Base-by-base conservation (phyloP, 1,284 basidiomycete genomes). In the Lentinula novae-zelandiae region DNA sequence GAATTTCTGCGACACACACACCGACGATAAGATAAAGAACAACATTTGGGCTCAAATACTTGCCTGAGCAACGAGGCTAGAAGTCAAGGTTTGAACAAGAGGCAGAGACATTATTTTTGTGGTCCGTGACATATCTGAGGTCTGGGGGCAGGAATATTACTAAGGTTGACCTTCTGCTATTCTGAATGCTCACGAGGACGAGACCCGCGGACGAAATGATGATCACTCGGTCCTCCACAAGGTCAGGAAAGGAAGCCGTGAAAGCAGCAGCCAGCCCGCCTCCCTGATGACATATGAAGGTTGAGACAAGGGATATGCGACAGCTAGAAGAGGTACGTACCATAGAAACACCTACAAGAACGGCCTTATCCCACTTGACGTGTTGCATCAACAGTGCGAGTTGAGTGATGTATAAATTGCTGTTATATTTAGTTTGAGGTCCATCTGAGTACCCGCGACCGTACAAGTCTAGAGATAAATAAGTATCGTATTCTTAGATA, bases 361-460 rank as follows among this genome's bases (percentile, higher is more conserved):
- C 75, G 0, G 87, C 83, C 62, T 82, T 81, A 7, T 81, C 77
- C 89, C 90, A 92, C 56, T 78, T 79, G 51, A 92, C 71, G 64
- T 90, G 83, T 66, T 92, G 90, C 80, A 92, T 83, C 58, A 92
- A 79, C 1, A 92, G 78, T 0, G 90, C 90, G n/a, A 92, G 85
- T 67, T 92, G 89, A 0, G 84, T 86, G 0, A 84, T 84, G 71
- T 89, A 88, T 5, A 92, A 75, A 2, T 76, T 72, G 1, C 80
- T 74, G 64, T 88, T 80, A 69, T 92, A 90, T 2, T 79, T 81
- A 5, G 80, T 81, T 36, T 83, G 78, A 0, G 88, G 90, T 1
- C 89, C 89, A 64, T 90, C 90, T 0, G 88, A 89, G 71, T 92
- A 92, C 8, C 90, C 90, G 39, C 90, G 81, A 13, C 90, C 90